Percentiles rank a stretch among this genome's conserved stretches.
phyloP scores from a whole-genome alignment of 805 yeast genomes.

The Saturnispora ahearnii region DNA sequence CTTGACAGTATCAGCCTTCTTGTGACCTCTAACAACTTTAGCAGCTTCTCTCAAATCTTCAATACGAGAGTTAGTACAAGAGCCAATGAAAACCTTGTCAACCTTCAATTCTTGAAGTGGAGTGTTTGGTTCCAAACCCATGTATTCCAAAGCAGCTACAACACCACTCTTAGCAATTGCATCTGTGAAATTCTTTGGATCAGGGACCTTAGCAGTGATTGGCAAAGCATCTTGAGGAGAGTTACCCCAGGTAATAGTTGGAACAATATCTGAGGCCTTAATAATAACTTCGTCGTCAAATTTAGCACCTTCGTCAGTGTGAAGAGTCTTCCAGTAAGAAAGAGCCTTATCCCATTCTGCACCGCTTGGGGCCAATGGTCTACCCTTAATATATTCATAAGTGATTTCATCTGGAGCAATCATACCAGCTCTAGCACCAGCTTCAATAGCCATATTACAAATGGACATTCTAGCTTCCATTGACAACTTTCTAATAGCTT shows the following conservation, averaged over 20 bases:
- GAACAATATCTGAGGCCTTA: slow-evolving; percentile 76
- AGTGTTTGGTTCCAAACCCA: slow-evolving; percentile 81
- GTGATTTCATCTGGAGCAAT: slow-evolving; percentile 91
- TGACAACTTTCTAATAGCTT: slow-evolving; percentile 79
- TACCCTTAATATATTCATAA: slow-evolving; percentile 79
- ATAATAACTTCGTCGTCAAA: slow-evolving; percentile 80
- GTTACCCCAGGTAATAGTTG: slow-evolving; percentile 99
- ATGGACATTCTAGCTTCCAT: slow-evolving; percentile 99
- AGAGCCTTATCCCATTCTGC: slow-evolving; percentile 94
- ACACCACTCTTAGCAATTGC: slow-evolving; percentile 74
- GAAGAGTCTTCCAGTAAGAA: slow-evolving; percentile 79
- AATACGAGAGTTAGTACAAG: slow-evolving; percentile 95
- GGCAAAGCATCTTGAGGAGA: slow-evolving; percentile 99
- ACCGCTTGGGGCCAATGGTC: slow-evolving; percentile 93
- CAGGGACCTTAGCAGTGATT: slow-evolving; percentile 83
- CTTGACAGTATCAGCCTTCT: slow-evolving; percentile 72
- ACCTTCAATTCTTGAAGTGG: slow-evolving; percentile 66
- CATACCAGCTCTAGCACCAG: slow-evolving; percentile 99
- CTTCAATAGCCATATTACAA: slow-evolving; percentile 98
- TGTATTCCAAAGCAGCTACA: slow-evolving; percentile 85
- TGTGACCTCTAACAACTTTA: slow-evolving; percentile 79
- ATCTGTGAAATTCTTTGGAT: slow-evolving; percentile 66
- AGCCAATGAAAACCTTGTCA: slow-evolving; percentile 95
- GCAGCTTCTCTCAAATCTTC: slow-evolving; percentile 97
- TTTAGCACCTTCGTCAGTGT: slow-evolving; percentile 81